These are phyloP conservation scores for Rhodotorula glutinis DNA, from an alignment of 1,284 basidiomycete genomes.

Conservation along the genomic window DNA sequence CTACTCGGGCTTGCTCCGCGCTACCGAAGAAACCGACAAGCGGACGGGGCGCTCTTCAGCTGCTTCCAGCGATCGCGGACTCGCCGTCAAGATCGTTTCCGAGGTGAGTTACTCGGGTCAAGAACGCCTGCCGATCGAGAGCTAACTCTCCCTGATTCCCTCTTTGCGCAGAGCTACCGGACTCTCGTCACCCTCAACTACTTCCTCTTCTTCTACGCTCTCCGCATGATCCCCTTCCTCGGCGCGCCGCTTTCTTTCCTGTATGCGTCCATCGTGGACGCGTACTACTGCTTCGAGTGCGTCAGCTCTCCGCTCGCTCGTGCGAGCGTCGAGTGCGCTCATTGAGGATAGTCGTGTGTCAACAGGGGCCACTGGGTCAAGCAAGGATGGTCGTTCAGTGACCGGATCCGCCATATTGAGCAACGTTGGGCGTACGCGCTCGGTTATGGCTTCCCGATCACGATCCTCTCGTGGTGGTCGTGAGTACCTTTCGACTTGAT, in stretches of 20 bases:
- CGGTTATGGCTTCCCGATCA: slow-evolving; percentile 61
- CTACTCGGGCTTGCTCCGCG: slow-evolving; percentile 33
- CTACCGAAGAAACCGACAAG: slow-evolving; percentile 23
- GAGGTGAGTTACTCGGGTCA: slow-evolving; percentile 35
- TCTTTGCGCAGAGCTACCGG: slow-evolving; percentile 54
- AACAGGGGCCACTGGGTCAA: slow-evolving; percentile 71
- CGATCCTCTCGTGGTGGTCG: slow-evolving; percentile 32
- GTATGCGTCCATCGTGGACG: slow-evolving; percentile 72
- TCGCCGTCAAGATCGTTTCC: slow-evolving; percentile 27
- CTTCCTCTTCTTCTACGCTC: slow-evolving; percentile 62
- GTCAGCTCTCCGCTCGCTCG: slow-evolving; percentile 44
- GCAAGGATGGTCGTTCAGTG: slow-evolving; percentile 63
- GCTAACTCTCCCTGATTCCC: background rate
- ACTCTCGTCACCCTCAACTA: slow-evolving; percentile 73
- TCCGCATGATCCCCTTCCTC: slow-evolving; percentile 62
- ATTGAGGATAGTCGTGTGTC: background rate
- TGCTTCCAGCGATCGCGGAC: slow-evolving; percentile 10
- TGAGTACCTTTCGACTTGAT: slow-evolving; percentile 13
- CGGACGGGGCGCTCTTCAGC: slow-evolving; percentile 9
- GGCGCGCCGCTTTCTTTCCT: slow-evolving; percentile 62
- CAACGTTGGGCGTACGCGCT: slow-evolving; percentile 81
- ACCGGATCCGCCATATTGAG: slow-evolving; percentile 68
- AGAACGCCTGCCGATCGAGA: too few species aligned
- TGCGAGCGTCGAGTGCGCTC: background rate
- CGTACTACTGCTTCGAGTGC: slow-evolving; percentile 84